Conservation (phyloP, 1,284 basidiomycete genomes). For the Gomphus bonarii region DNA sequence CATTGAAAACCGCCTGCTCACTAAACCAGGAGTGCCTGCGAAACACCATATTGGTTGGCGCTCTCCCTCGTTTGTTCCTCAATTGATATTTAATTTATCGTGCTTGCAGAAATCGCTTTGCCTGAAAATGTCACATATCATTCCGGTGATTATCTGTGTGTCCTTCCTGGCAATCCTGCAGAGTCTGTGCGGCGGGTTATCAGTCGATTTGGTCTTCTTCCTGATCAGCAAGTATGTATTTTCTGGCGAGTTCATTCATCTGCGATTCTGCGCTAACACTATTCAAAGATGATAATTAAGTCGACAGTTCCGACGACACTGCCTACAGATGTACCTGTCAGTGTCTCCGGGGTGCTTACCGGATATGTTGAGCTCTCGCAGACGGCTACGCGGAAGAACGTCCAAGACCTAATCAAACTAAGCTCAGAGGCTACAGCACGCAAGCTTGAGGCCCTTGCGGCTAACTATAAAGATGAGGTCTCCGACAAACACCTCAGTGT, state of each 20-base stretch:
- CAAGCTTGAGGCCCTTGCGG: constrained; percentile 21
- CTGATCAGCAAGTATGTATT: constrained; percentile 29
- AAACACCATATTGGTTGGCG: constrained; percentile 20
- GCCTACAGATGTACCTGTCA: constrained; percentile 29
- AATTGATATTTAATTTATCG: background rate
- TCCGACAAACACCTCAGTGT: constrained; percentile 31
- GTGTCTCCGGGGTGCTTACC: constrained; percentile 26
- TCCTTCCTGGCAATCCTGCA: constrained; percentile 32
- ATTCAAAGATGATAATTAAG: constrained; percentile 26
- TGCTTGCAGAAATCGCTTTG: constrained; percentile 28
- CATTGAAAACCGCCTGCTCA: constrained; percentile 30
- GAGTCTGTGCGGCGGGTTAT: constrained; percentile 31
- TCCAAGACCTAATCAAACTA: constrained; percentile 20
- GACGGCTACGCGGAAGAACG: constrained; percentile 31
- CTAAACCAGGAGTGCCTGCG: constrained; percentile 26
- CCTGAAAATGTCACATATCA: constrained; percentile 31
- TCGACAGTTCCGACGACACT: constrained; percentile 31
- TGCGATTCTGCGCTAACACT: background rate
- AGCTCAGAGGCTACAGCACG: constrained; percentile 16
- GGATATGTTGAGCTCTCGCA: constrained; percentile 42
- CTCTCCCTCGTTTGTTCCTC: background rate
- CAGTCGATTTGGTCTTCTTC: constrained; percentile 27
- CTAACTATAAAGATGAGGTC: constrained; percentile 27
- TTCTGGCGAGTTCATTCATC: background rate
- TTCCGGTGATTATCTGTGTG: constrained; percentile 40